Evolutionary conservation across 2,329 filamentous ascomycete genomes (phyloP).

Genomic region (Chalara sp.): DNA sequence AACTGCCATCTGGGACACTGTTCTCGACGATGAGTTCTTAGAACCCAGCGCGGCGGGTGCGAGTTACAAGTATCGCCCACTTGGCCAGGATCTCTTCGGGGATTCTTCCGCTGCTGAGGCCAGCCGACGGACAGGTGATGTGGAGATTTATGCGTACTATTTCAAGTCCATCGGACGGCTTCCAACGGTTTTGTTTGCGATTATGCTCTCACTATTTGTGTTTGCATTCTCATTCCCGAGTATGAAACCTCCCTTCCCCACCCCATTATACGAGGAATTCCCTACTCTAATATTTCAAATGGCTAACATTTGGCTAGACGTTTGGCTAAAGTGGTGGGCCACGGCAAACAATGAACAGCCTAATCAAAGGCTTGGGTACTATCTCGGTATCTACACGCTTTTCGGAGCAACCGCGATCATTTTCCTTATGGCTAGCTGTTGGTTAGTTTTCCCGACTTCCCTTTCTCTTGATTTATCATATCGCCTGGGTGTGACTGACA

Average conservation of each 20-base stretch:
- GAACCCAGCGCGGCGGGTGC: neutral
- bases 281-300: constrained; percentile 48
- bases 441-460: neutral
- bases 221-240: too few relatives aligned
- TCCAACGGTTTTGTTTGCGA: too few relatives aligned
- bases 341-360: neutral
- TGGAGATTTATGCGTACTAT: constrained; percentile 20
- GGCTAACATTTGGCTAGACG: constrained; percentile 44
- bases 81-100: too few relatives aligned
- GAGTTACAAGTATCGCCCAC: too few relatives aligned
- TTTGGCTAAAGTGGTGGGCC: neutral
- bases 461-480: too few relatives aligned
- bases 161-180: too few relatives aligned
- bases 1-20: too few relatives aligned
- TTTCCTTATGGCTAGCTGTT: constrained; percentile 14
- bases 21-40: neutral
- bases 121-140: constrained; percentile 8
- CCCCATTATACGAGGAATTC: constrained; percentile 46
- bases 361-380: neutral
- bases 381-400: constrained; percentile 17
- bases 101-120: too few relatives aligned
- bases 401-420: constrained; percentile 20
- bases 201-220: too few relatives aligned
- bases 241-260: constrained; percentile 32
- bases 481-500: constrained; percentile 44